phyloP scores from a whole-genome alignment of 805 yeast species.

The Barnettozyma botsteinii region DNA sequence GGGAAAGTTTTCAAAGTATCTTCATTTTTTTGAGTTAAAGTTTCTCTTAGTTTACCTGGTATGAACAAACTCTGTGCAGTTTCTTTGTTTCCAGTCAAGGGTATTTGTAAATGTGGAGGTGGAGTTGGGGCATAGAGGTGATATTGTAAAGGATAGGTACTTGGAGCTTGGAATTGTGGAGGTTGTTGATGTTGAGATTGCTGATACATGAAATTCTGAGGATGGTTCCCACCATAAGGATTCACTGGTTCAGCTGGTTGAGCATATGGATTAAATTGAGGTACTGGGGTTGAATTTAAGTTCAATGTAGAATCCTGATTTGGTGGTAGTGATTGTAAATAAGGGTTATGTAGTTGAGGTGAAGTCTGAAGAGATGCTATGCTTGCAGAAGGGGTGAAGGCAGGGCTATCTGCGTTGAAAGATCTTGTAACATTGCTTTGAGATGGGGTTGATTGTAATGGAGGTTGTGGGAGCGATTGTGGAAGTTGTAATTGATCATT shows the following conservation, averaged over 20 bases:
- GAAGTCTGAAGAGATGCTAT: conserved; percentile 7
- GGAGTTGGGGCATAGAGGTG: conserved; percentile 90
- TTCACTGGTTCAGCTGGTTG: conserved; percentile 10
- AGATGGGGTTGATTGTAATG: neutral
- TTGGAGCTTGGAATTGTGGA: conserved; percentile 8
- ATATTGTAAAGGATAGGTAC: conserved; percentile 58
- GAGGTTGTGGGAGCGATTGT: neutral
- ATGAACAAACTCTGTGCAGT: conserved; percentile 66
- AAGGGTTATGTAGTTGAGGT: conserved; percentile 12
- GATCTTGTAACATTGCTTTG: conserved; percentile 24
- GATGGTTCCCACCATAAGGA: conserved; percentile 7
- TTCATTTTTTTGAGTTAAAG: conserved; percentile 66
- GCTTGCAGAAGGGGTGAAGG: conserved; percentile 24
- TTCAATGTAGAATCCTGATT: neutral
- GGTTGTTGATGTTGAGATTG: conserved; percentile 10
- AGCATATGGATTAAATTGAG: conserved; percentile 19
- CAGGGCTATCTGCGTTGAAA: conserved; percentile 26
- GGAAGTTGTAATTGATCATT: neutral
- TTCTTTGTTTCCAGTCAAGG: conserved; percentile 65
- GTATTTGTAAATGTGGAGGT: conserved; percentile 60
- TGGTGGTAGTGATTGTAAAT: conserved; percentile 6
- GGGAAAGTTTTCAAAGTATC: conserved; percentile 69
- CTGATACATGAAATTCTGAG: conserved; percentile 17
- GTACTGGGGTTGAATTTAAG: neutral
- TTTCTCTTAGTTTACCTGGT: conserved; percentile 64